Percentiles rank a stretch among this genome's conserved stretches.
These are phyloP conservation scores for Dictyostelium gargantuum DNA, from an alignment of 208 protist species.

Conservation along the genomic window DNA sequence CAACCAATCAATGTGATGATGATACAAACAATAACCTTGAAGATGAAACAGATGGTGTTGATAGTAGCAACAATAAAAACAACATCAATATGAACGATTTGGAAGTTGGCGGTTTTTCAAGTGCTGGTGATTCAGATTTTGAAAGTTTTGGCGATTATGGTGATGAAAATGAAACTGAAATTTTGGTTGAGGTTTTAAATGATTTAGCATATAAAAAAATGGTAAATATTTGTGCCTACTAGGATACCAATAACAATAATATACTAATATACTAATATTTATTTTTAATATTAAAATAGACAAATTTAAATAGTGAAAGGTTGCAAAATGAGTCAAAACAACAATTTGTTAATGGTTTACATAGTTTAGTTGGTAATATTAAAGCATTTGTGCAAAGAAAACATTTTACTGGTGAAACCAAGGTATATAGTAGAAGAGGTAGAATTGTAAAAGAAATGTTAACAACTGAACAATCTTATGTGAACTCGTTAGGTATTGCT, in stretches of 20 bases:
- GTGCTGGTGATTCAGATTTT: not conserved
- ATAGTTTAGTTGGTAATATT: not conserved
- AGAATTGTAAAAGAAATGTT: slow-evolving; percentile 29
- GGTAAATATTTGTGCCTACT: no score
- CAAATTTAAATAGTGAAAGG: not conserved
- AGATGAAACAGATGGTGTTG: not conserved
- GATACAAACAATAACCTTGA: not conserved
- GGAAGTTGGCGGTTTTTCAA: not conserved
- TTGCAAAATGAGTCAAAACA: not conserved
- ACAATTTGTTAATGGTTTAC: not conserved
- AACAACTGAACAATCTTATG: slow-evolving; percentile 33
- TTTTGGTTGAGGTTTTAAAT: not conserved
- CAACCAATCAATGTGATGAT: not conserved
- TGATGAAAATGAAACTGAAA: slow-evolving; percentile 22
- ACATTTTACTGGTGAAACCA: not conserved
- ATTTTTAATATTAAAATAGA: no score
- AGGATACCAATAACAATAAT: no score
- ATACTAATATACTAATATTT: not conserved
- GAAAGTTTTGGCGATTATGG: slow-evolving; percentile 11
- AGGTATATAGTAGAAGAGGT: not conserved
- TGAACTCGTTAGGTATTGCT: not conserved
- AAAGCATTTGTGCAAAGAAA: not conserved
- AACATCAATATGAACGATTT: not conserved
- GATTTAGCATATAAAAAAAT: not conserved
- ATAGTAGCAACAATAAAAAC: not conserved